Percentiles rank a stretch among this genome's conserved stretches.
Conservation (phyloP, 2,329 filamentous ascomycete species). For the Hortaea werneckii region DNA sequence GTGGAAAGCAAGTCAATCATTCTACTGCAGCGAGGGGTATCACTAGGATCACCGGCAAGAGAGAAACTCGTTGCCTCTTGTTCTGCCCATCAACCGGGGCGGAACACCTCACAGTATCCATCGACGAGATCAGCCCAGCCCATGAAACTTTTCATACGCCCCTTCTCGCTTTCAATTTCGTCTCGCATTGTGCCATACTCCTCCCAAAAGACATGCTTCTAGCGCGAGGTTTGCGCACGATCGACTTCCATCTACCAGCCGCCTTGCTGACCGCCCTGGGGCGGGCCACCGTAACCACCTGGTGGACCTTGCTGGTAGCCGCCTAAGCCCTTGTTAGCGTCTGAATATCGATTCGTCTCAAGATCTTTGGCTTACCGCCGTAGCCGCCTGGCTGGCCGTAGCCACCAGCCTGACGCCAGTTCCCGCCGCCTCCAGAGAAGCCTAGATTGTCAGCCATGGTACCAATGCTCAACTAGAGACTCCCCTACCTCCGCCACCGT, state of each 20-base stretch:
- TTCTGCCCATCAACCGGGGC: too few species aligned
- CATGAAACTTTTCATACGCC: too few species aligned
- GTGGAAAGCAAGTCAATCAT: neutral
- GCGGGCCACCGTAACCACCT: constrained; percentile 22
- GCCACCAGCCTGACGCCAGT: constrained; percentile 18
- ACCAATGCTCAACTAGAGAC: neutral
- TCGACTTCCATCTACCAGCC: constrained; percentile 3
- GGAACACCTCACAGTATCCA: too few species aligned
- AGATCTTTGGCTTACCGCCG: constrained; percentile 2
- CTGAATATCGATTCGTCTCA: constrained; percentile 7
- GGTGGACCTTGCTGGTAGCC: constrained; percentile 16
- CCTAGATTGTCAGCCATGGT: neutral
- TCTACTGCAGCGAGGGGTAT: constrained; percentile 1
- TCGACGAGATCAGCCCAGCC: too few species aligned
- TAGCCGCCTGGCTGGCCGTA: constrained; percentile 11
- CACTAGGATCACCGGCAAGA: too few species aligned
- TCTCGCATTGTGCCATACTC: too few species aligned
- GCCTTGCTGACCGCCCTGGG: constrained; percentile 13
- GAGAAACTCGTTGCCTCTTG: too few species aligned
- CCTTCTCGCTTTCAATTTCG: too few species aligned
- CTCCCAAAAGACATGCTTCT: too few species aligned
- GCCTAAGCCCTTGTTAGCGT: constrained; percentile 7
- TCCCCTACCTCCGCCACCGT: constrained; percentile 6
- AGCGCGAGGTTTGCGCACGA: neutral
- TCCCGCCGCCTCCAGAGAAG: constrained; percentile 13